These are phyloP conservation scores for Penicillium fuscoglaucum DNA, from an alignment of 2,329 filamentous ascomycete genomes.

Conservation along the genomic window DNA sequence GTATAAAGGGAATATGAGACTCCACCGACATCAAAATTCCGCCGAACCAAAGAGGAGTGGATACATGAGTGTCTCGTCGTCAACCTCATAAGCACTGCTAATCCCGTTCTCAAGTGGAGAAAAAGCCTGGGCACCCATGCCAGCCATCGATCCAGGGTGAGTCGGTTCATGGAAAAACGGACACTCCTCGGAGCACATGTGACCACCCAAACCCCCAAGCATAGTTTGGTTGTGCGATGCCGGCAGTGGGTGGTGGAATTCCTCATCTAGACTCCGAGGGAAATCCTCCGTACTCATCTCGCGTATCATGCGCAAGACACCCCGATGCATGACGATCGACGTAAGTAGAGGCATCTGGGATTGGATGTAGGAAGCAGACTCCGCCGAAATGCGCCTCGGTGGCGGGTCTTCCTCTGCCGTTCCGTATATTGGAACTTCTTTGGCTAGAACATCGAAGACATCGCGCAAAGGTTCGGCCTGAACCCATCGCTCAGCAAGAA, in stretches of 20 bases:
- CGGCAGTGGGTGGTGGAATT: neutral
- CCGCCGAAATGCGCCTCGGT: constrained; percentile 3
- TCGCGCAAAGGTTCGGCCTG: constrained; percentile 20
- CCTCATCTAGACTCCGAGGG: neutral
- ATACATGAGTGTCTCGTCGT: constrained; percentile 5
- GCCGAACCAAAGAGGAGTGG: constrained; percentile 3
- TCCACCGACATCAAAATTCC: neutral
- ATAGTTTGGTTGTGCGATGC: neutral
- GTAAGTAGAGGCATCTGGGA: constrained; percentile 5
- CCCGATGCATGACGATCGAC: constrained; percentile 13
- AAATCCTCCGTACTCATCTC: constrained; percentile 17
- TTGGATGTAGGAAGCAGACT: constrained; percentile 8
- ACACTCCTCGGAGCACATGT: constrained; percentile 13
- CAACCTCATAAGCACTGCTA: neutral
- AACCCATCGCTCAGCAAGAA: constrained; percentile 18
- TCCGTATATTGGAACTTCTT: constrained; percentile 8
- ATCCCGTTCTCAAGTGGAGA: neutral
- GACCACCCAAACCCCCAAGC: neutral
- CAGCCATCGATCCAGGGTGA: neutral
- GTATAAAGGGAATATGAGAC: neutral
- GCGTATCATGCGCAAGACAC: constrained; percentile 15
- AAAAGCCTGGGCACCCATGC: neutral
- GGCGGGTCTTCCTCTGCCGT: neutral
- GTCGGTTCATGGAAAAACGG: constrained; percentile 10
- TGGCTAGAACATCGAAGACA: constrained; percentile 15